phyloP scores from a whole-genome alignment of 192 early-diverging fungal species.

The Entomortierella parvispora region DNA sequence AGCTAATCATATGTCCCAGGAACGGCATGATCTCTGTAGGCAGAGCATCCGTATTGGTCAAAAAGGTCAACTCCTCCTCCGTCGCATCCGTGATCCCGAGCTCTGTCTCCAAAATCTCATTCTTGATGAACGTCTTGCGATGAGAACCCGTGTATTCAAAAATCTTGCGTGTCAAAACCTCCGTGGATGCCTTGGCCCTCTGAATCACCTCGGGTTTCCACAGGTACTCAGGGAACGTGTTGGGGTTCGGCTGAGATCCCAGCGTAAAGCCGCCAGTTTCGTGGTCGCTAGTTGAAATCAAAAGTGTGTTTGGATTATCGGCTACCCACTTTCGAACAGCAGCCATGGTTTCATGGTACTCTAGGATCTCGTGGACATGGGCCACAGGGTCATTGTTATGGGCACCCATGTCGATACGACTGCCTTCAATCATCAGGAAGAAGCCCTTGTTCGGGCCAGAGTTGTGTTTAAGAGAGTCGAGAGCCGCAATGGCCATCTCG shows the following conservation, averaged over 20 bases:
- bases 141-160: conserved; percentile 24
- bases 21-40: conserved; percentile 14
- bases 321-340: conserved; percentile 84
- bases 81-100: conserved; percentile 79
- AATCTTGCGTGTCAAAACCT: conserved; percentile 61
- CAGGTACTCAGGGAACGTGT: conserved; percentile 86
- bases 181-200: conserved; percentile 76
- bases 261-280: conserved; percentile 96
- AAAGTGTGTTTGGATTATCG: conserved; percentile 81
- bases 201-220: conserved; percentile 83
- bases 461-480: conserved; percentile 70
- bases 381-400: conserved; percentile 95
- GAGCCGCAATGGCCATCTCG: conserved; percentile 88
- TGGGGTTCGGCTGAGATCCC: conserved; percentile 73
- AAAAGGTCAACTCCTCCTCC: conserved; percentile 65
- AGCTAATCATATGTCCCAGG: conserved; percentile 17
- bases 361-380: conserved; percentile 92
- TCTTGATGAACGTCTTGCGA: conserved; percentile 50
- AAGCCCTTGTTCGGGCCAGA: conserved; percentile 74
- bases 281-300: conserved; percentile 95
- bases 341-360: conserved; percentile 82
- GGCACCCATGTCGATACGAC: conserved; percentile 95
- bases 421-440: conserved; percentile 98
- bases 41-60: conserved; percentile 33
- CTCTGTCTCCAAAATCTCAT: conserved; percentile 70